Conservation (phyloP, 2,329 filamentous ascomycete species). For the Pezicula neosporulosa region DNA sequence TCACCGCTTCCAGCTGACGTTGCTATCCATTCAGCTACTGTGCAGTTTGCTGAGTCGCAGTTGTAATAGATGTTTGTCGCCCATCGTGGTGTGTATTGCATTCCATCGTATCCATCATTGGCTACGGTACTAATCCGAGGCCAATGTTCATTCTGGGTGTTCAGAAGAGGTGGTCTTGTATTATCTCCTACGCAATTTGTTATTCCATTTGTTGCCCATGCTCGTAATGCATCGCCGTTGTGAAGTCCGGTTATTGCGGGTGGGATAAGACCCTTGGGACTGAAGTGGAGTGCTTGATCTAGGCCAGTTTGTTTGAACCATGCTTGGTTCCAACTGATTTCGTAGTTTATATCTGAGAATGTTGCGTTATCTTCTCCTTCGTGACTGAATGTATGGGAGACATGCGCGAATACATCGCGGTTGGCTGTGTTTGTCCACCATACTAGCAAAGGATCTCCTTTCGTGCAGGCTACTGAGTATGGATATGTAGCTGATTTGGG, state of each 20-base stretch:
- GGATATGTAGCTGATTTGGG: slow-evolving; percentile 12
- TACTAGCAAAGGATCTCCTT: slow-evolving; percentile 42
- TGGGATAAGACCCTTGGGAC: slow-evolving; percentile 52
- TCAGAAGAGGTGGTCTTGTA: slow-evolving; percentile 50
- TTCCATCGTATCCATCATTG: slow-evolving; percentile 50
- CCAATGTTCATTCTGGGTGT: slow-evolving; percentile 49
- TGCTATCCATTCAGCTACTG: slow-evolving; percentile 52
- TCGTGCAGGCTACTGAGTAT: slow-evolving; percentile 33
- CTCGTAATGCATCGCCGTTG: slow-evolving; percentile 56
- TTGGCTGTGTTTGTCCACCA: slow-evolving; percentile 49
- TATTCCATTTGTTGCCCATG: slow-evolving; percentile 57
- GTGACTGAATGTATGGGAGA: slow-evolving; percentile 62
- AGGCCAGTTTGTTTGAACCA: slow-evolving; percentile 54
- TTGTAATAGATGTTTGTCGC: slow-evolving; percentile 64
- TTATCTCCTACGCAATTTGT: slow-evolving; percentile 59
- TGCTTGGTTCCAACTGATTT: slow-evolving; percentile 57
- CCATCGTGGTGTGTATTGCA: slow-evolving; percentile 56
- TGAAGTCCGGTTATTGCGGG: slow-evolving; percentile 62
- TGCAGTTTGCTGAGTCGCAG: slow-evolving; percentile 24
- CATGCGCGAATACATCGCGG: slow-evolving; percentile 48
- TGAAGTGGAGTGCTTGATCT: slow-evolving; percentile 41
- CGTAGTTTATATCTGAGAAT: slow-evolving; percentile 49
- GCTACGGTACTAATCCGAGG: slow-evolving; percentile 48
- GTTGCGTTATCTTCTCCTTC: slow-evolving; percentile 56
- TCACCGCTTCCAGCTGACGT: slow-evolving; percentile 50